These are phyloP conservation scores for Leucocoprinus birnbaumii DNA, from an alignment of 768 basidiomycete genomes.

Conservation along the genomic window DNA sequence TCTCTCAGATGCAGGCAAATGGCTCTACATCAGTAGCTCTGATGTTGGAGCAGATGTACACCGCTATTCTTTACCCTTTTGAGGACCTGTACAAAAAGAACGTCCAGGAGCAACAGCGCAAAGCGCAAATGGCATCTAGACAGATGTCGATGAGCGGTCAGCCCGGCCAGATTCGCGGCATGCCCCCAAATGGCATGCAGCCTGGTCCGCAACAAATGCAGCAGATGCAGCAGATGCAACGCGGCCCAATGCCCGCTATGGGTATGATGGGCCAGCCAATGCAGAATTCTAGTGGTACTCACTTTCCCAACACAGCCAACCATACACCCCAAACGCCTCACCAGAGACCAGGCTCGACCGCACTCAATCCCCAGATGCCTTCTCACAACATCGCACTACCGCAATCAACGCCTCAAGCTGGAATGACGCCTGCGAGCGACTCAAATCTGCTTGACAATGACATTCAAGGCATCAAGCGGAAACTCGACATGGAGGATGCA, in stretches of 20 bases:
- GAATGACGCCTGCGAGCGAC: slow-evolving; percentile 18
- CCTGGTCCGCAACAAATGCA: slow-evolving; percentile 20
- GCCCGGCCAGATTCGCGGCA: slow-evolving; percentile 20
- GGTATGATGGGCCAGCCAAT: slow-evolving; percentile 12
- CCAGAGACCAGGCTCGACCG: slow-evolving; percentile 9
- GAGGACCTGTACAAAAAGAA: slow-evolving; percentile 70
- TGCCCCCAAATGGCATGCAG: slow-evolving; percentile 19
- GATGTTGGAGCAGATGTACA: slow-evolving; percentile 58
- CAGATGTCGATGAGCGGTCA: slow-evolving; percentile 28
- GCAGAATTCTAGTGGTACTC: not conserved
- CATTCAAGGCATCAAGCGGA: slow-evolving; percentile 66
- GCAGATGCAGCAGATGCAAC: slow-evolving; percentile 1
- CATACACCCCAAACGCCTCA: slow-evolving; percentile 13
- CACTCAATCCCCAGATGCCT: slow-evolving; percentile 8
- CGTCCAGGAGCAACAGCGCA: slow-evolving; percentile 56
- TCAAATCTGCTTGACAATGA: slow-evolving; percentile 55
- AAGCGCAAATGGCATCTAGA: slow-evolving; percentile 41
- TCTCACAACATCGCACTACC: slow-evolving; percentile 11
- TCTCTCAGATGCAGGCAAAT: slow-evolving; percentile 41
- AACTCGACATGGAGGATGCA: slow-evolving; percentile 61
- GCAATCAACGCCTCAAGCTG: slow-evolving; percentile 10
- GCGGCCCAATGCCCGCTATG: slow-evolving; percentile 16
- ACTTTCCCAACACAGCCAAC: slow-evolving; percentile 1
- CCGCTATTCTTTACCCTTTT: slow-evolving; percentile 61
- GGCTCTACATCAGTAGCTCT: slow-evolving; percentile 48